Conservation (phyloP, 306 rosid genomes). For the Rosa lucieae region DNA sequence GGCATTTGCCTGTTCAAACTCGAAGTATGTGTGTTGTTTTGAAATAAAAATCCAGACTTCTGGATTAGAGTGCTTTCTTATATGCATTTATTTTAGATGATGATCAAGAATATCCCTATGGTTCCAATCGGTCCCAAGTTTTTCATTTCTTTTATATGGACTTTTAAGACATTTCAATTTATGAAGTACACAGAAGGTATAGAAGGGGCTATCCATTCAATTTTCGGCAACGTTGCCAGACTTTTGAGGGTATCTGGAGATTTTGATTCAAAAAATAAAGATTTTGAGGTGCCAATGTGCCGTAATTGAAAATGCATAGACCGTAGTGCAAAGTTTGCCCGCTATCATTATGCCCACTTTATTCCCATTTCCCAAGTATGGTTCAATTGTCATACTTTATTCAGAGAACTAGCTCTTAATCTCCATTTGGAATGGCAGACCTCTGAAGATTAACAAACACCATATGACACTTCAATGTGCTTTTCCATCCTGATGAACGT, state of each 20-base stretch:
- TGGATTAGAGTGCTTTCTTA: constrained; percentile 13
- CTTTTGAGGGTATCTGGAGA: no score
- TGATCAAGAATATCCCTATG: not conserved
- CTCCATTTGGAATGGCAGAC: not conserved
- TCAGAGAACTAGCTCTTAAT: not conserved
- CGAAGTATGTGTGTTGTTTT: not conserved
- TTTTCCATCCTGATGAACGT: not conserved
- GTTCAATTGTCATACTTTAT: not conserved
- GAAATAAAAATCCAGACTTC: constrained; percentile 24
- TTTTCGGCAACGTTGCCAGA: not conserved
- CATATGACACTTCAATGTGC: not conserved
- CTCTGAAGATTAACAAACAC: not conserved
- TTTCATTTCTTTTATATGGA: not conserved
- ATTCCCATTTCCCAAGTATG: not conserved
- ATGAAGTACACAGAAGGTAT: not conserved
- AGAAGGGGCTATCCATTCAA: not conserved
- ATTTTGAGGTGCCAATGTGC: not conserved
- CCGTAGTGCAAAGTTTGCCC: not conserved
- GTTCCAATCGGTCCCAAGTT: not conserved
- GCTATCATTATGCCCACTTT: not conserved
- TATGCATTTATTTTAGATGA: not conserved
- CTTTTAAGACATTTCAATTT: not conserved
- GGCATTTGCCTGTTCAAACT: not conserved
- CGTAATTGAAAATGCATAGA: not conserved
- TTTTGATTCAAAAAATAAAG: not conserved